Conservation (phyloP, 495 filamentous ascomycete genomes). For the Aspergillus homomorphus region DNA sequence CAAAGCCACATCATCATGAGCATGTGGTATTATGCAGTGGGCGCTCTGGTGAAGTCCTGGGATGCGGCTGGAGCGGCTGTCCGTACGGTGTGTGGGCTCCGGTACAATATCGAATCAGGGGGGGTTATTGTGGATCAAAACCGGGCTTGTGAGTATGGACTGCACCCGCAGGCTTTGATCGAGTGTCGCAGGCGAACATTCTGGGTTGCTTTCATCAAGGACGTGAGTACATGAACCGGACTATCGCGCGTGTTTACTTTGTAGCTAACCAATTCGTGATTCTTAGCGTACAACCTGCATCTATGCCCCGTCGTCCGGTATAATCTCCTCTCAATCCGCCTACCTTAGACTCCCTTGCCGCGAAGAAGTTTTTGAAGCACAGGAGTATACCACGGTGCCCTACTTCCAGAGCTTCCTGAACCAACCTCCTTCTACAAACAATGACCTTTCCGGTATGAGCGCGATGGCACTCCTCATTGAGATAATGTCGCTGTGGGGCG, state of each 20-base stretch:
- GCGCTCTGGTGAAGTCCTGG: conserved; percentile 51
- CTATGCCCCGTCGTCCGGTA: conserved; percentile 43
- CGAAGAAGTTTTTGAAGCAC: conserved; percentile 55
- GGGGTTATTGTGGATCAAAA: conserved; percentile 44
- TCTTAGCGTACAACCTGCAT: conserved; percentile 56
- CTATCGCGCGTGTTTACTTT: conserved; percentile 1
- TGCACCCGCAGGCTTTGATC: conserved; percentile 54
- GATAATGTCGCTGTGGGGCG: conserved; percentile 60
- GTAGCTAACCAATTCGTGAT: neutral
- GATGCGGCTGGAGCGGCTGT: conserved; percentile 59
- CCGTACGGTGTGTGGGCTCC: conserved; percentile 53
- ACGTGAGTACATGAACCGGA: conserved; percentile 40
- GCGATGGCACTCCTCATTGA: conserved; percentile 59
- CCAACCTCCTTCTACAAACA: conserved; percentile 24
- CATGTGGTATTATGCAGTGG: conserved; percentile 60
- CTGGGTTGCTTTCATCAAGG: conserved; percentile 62
- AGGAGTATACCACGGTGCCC: conserved; percentile 49
- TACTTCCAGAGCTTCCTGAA: conserved; percentile 53
- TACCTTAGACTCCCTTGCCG: conserved; percentile 62
- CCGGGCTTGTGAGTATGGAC: conserved; percentile 51
- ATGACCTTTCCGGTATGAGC: conserved; percentile 40
- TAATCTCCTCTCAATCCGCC: conserved; percentile 51
- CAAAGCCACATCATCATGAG: conserved; percentile 62
- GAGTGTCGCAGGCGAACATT: conserved; percentile 67
- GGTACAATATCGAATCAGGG: conserved; percentile 59